phyloP scores from a whole-genome alignment of 2,329 filamentous ascomycete genomes.

The Incumbomyces delicatus region DNA sequence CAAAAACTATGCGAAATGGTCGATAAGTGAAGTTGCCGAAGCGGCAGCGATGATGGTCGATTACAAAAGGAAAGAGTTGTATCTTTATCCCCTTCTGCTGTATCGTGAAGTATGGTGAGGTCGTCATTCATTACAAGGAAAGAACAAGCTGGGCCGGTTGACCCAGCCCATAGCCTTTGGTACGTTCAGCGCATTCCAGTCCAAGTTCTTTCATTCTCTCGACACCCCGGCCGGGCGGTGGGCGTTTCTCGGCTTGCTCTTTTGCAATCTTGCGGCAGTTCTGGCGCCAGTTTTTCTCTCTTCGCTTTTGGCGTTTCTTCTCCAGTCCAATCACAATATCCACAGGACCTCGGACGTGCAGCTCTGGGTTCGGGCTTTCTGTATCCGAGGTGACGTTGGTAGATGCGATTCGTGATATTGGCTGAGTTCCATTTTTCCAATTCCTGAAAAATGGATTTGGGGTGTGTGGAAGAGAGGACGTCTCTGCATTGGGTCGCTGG shows the following conservation, averaged over 20 bases:
- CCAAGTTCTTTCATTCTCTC: conserved; percentile 91
- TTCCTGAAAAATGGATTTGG: conserved; percentile 55
- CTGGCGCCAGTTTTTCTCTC: conserved; percentile 85
- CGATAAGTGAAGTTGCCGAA: background rate
- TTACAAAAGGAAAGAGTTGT: conserved; percentile 3
- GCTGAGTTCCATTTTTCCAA: conserved; percentile 28
- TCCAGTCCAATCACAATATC: conserved; percentile 96
- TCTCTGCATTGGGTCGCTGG: conserved; percentile 52
- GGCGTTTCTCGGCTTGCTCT: conserved; percentile 54
- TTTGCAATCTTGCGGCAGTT: conserved; percentile 74
- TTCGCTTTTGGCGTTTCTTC: conserved; percentile 82
- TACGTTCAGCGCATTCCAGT: conserved; percentile 76
- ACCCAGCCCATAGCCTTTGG: conserved; percentile 51
- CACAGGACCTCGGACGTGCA: conserved; percentile 81
- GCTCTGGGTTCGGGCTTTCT: conserved; percentile 32
- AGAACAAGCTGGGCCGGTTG: conserved; percentile 56
- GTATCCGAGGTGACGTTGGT: conserved; percentile 13
- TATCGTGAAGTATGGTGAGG: conserved; percentile 6
- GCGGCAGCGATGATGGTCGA: background rate
- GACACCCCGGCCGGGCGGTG: conserved; percentile 74
- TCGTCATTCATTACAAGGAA: conserved; percentile 45
- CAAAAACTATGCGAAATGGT: conserved; percentile 7
- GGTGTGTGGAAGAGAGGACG: conserved; percentile 77
- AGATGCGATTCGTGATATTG: conserved; percentile 17
- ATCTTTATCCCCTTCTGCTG: conserved; percentile 5